These are phyloP conservation scores for Aspergillus piperis DNA, from an alignment of 2,329 filamentous ascomycete genomes.

Conservation along the genomic window DNA sequence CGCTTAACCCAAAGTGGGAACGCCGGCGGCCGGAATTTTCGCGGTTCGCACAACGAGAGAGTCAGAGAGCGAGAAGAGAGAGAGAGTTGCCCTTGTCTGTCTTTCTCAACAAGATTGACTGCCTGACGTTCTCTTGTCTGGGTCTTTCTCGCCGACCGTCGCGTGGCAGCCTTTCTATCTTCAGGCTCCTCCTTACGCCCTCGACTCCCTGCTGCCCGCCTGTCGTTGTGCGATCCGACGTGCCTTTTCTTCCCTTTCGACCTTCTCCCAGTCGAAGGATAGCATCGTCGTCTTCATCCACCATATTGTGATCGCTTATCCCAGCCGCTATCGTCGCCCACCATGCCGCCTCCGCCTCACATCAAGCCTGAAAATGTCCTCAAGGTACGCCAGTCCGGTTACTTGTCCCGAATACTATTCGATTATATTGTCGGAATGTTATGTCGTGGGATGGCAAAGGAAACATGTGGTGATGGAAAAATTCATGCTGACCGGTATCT, in stretches of 20 bases:
- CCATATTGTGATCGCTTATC: conserved; percentile 22
- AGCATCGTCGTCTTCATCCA: background rate
- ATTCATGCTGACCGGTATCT: conserved; percentile 20
- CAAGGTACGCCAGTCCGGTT: conserved; percentile 57
- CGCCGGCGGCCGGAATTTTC: conserved; percentile 33
- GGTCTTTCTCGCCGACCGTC: conserved; percentile 30
- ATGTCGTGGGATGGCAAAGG: background rate
- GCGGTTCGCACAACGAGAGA: conserved; percentile 36
- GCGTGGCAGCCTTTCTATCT: conserved; percentile 38
- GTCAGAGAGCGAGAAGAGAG: background rate
- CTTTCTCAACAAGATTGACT: conserved; percentile 17
- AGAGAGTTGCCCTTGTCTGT: conserved; percentile 12
- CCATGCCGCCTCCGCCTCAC: conserved; percentile 91
- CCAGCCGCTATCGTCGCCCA: conserved; percentile 45
- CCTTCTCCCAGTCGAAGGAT: conserved; percentile 6
- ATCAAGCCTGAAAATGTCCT: conserved; percentile 99
- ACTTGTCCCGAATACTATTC: background rate
- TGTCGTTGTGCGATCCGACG: conserved; percentile 26
- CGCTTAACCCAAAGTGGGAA: conserved; percentile 42
- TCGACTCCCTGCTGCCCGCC: conserved; percentile 32
- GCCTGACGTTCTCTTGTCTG: conserved; percentile 24
- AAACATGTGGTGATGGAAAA: background rate
- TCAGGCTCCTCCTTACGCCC: conserved; percentile 21
- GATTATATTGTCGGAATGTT: background rate
- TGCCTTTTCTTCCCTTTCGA: conserved; percentile 17